phyloP scores from a whole-genome alignment of 2,329 filamentous ascomycete genomes.

The Aspergillus felis region DNA sequence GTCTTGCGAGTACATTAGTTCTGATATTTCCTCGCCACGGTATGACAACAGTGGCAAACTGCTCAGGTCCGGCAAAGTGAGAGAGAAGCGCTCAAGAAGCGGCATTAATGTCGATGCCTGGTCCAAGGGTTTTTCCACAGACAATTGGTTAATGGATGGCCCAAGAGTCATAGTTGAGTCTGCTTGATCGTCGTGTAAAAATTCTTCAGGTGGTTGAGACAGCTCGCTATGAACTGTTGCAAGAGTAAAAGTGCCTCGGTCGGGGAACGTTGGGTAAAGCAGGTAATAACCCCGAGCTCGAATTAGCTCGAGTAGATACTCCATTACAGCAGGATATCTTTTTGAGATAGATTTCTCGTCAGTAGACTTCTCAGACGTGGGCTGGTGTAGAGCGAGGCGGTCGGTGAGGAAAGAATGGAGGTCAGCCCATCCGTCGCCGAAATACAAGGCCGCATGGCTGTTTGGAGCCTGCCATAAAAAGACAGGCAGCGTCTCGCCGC shows the following conservation, averaged over 20 bases:
- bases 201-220: conserved; percentile 68
- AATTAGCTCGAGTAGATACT: conserved; percentile 73
- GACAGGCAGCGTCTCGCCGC: conserved; percentile 43
- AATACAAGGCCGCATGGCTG: conserved; percentile 75
- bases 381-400: conserved; percentile 45
- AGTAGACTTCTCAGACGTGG: conserved; percentile 11
- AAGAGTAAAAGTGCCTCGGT: conserved; percentile 50
- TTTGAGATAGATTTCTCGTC: conserved; percentile 59
- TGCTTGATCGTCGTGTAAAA: conserved; percentile 14
- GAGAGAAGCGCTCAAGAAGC: conserved; percentile 46
- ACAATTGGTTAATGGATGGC: neutral
- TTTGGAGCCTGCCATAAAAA: conserved; percentile 85
- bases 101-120: conserved; percentile 45
- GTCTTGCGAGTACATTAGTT: conserved; percentile 37
- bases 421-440: conserved; percentile 82
- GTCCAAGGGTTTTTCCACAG: conserved; percentile 24
- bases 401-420: conserved; percentile 74
- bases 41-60: conserved; percentile 60
- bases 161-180: neutral
- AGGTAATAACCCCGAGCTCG: conserved; percentile 72
- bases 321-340: conserved; percentile 70
- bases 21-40: conserved; percentile 50
- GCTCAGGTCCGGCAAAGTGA: conserved; percentile 45
- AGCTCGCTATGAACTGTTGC: conserved; percentile 76
- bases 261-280: conserved; percentile 65